phyloP scores from a whole-genome alignment of 768 basidiomycete species.

The Amanita inopinata region DNA sequence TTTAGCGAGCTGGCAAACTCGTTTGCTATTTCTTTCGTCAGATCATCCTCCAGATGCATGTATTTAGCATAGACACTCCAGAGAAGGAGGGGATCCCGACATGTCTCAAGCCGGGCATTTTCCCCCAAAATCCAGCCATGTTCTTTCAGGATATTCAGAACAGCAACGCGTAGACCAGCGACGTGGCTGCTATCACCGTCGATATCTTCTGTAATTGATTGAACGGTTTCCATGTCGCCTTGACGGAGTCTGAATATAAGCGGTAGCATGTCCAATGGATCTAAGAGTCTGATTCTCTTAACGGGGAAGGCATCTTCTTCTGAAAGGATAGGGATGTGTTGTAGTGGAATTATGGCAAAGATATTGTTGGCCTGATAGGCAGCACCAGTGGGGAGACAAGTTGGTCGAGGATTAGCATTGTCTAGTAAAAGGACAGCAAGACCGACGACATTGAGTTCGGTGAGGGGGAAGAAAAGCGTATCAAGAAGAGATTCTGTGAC shows the following conservation, averaged over 20 bases:
- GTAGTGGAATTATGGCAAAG: slow-evolving; percentile 38
- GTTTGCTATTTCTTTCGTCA: slow-evolving; percentile 32
- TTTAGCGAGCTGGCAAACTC: slow-evolving; percentile 41
- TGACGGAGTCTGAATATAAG: slow-evolving; percentile 17
- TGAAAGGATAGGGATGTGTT: slow-evolving; percentile 36
- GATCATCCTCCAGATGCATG: slow-evolving; percentile 23
- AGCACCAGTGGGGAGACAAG: not conserved
- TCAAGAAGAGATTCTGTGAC: slow-evolving; percentile 46
- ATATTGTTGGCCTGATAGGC: slow-evolving; percentile 26
- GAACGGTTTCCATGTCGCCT: slow-evolving; percentile 11
- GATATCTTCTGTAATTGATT: not conserved
- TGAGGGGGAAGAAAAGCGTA: slow-evolving; percentile 36
- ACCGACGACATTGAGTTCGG: slow-evolving; percentile 25
- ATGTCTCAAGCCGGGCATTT: slow-evolving; percentile 17
- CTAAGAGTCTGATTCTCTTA: slow-evolving; percentile 38
- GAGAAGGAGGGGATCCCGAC: slow-evolving; percentile 26
- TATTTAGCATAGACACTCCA: slow-evolving; percentile 34
- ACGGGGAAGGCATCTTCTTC: slow-evolving; percentile 22
- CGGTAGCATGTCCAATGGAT: slow-evolving; percentile 46
- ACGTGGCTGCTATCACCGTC: not conserved
- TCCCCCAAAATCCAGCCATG: slow-evolving; percentile 20
- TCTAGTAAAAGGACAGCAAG: slow-evolving; percentile 31
- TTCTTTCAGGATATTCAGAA: slow-evolving; percentile 11
- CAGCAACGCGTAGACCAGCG: not conserved
- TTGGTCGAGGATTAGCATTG: slow-evolving; percentile 13